Conservation (phyloP, 2,329 filamentous ascomycete genomes). For the Cladosporium sp. region DNA sequence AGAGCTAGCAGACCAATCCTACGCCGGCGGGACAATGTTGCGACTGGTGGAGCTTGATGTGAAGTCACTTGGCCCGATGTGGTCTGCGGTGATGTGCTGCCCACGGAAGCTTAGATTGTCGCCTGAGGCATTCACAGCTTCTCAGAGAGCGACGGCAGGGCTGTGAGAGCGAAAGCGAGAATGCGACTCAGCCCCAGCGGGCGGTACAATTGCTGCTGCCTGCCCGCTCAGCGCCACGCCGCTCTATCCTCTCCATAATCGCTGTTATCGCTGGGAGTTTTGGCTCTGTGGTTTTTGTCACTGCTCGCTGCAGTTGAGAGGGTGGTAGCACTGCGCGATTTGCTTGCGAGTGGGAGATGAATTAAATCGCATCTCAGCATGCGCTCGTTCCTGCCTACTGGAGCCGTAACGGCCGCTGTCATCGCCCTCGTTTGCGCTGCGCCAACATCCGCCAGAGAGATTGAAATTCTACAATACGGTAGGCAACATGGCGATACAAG, state of each 20-base stretch:
- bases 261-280: background rate
- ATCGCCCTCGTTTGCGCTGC: constrained; percentile 5
- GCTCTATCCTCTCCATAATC: background rate
- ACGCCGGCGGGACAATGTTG: background rate
- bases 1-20: background rate
- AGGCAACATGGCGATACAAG: background rate
- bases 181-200: background rate
- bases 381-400: constrained; percentile 9
- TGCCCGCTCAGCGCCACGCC: background rate
- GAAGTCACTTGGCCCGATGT: constrained; percentile 4
- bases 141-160: too few species aligned
- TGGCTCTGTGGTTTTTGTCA: background rate
- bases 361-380: background rate
- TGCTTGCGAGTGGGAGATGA: background rate
- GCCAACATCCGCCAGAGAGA: constrained; percentile 1
- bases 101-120: background rate
- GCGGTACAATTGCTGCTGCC: background rate
- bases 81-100: background rate
- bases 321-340: background rate
- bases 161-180: background rate
- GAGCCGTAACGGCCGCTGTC: background rate
- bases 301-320: constrained; percentile 5
- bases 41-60: constrained; percentile 1
- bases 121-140: background rate
- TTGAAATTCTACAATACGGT: constrained; percentile 12